Evolutionary conservation across 768 basidiomycete genomes (phyloP).

Genomic region (Pholiota microspora): DNA sequence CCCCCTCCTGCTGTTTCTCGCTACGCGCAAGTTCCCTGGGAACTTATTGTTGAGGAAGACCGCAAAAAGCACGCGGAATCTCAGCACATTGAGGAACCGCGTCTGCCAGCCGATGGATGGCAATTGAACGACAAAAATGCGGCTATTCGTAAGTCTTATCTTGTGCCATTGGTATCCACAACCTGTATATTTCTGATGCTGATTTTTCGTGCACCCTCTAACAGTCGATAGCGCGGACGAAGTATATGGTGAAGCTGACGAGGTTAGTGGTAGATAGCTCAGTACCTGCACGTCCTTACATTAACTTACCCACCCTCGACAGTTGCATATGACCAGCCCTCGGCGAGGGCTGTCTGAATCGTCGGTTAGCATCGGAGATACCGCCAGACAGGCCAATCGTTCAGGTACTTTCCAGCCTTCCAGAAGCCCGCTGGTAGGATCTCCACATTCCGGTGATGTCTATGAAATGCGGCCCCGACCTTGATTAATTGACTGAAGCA

Average conservation of each 20-base stretch:
- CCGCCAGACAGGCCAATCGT: constrained; percentile 10
- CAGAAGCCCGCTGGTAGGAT: constrained; percentile 10
- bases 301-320: constrained; percentile 9
- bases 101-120: constrained; percentile 41
- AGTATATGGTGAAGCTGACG: constrained; percentile 40
- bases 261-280: constrained; percentile 15
- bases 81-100: constrained; percentile 21
- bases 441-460: constrained; percentile 20
- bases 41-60: constrained; percentile 47
- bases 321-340: constrained; percentile 35
- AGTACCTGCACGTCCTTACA: neutral
- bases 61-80: constrained; percentile 27
- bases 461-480: constrained; percentile 33
- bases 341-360: constrained; percentile 27
- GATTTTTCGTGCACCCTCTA: constrained; percentile 7
- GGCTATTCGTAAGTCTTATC: constrained; percentile 39
- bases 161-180: neutral
- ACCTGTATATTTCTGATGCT: no score
- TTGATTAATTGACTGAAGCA: constrained; percentile 12
- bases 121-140: constrained; percentile 51
- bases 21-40: constrained; percentile 76
- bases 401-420: constrained; percentile 11
- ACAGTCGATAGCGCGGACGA: constrained; percentile 40
- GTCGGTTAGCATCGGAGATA: constrained; percentile 16
- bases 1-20: constrained; percentile 50